A percentile compares a stretch with the other conserved stretches of the same genome.
Conservation (phyloP, 805 yeast species). For the Schwanniomyces yamadae region DNA sequence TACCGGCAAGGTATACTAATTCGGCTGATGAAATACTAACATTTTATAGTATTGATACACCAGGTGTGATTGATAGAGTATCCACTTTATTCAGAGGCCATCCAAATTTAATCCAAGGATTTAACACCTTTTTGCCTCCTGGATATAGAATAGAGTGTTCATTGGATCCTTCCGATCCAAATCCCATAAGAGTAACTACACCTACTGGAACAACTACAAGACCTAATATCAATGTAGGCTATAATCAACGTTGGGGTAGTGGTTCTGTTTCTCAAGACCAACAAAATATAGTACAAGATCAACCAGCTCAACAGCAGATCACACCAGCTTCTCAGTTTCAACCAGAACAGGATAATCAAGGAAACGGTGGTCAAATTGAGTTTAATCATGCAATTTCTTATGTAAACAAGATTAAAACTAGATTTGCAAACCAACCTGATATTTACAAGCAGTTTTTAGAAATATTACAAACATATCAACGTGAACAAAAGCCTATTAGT, state of each 20-base stretch:
- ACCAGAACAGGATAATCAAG: constrained; percentile 17
- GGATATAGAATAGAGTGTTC: constrained; percentile 95
- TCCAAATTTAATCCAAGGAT: constrained; percentile 92
- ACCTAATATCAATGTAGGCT: constrained; percentile 45
- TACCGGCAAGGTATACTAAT: not conserved
- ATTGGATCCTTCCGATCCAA: constrained; percentile 81
- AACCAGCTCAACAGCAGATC: constrained; percentile 6
- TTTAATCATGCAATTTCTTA: constrained; percentile 96
- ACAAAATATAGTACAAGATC: constrained; percentile 7
- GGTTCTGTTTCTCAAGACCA: constrained; percentile 23
- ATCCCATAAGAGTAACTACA: constrained; percentile 91
- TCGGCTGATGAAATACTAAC: constrained; percentile 12
- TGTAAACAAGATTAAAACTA: constrained; percentile 92
- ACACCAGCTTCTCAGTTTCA: constrained; percentile 5
- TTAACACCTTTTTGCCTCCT: constrained; percentile 95
- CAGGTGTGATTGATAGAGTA: constrained; percentile 96
- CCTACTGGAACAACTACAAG: constrained; percentile 87
- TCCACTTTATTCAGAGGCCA: constrained; percentile 89
- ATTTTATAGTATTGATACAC: constrained; percentile 74
- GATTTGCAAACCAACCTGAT: constrained; percentile 92
- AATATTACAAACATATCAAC: constrained; percentile 92
- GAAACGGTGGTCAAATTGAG: constrained; percentile 72
- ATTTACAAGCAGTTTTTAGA: constrained; percentile 93
- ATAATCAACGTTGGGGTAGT: constrained; percentile 24
- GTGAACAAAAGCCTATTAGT: constrained; percentile 91